phyloP scores from a whole-genome alignment of 2,329 filamentous ascomycete species.

The Orbilia javanica region DNA sequence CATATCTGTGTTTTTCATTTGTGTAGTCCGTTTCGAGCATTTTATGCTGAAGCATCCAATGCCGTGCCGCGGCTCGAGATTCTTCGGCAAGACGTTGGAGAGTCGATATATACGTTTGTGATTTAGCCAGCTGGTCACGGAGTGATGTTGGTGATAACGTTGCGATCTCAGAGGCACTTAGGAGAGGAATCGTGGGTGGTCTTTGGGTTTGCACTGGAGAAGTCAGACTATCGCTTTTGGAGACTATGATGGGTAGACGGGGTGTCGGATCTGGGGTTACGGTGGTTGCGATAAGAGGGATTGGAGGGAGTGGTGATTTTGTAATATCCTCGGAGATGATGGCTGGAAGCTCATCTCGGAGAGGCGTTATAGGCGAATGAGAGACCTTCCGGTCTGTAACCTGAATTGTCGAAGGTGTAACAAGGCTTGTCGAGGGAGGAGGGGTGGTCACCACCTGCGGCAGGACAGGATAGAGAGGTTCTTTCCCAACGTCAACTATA shows the following conservation, averaged over 20 bases:
- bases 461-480: conserved; percentile 38
- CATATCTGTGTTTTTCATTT: conserved; percentile 61
- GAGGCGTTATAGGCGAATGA: conserved; percentile 33
- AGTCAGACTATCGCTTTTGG: conserved; percentile 40
- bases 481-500: conserved; percentile 30
- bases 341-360: conserved; percentile 40
- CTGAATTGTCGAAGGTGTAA: conserved; percentile 27
- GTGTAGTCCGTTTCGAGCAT: conserved; percentile 61
- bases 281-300: conserved; percentile 46
- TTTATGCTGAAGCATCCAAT: conserved; percentile 61
- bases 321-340: conserved; percentile 44
- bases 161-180: conserved; percentile 60
- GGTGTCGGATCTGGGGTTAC: conserved; percentile 56
- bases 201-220: conserved; percentile 32
- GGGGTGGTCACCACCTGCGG: conserved; percentile 50
- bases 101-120: conserved; percentile 60
- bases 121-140: conserved; percentile 62
- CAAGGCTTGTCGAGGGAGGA: conserved; percentile 41
- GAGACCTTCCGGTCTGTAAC: conserved; percentile 33
- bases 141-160: conserved; percentile 62
- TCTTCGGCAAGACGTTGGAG: conserved; percentile 60
- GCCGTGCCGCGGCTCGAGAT: conserved; percentile 60
- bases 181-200: conserved; percentile 29
- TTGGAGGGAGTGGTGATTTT: conserved; percentile 48
- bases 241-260: conserved; percentile 26